Conservation (phyloP, 1,284 basidiomycete genomes). For the Trichosporon sp. region DNA sequence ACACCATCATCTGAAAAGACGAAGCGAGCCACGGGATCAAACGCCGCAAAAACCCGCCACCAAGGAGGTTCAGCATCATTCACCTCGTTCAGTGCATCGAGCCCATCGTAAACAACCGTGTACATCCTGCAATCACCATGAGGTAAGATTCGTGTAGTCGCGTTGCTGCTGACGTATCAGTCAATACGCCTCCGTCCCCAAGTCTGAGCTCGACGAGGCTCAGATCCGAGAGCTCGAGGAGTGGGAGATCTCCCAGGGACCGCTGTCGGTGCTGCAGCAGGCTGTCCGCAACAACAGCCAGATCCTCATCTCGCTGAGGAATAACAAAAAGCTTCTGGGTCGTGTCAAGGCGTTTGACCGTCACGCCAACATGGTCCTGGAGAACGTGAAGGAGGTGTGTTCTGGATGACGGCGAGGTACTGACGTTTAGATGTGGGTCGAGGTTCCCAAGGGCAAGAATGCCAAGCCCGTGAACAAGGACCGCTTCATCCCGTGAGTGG, state of each 20-base stretch:
- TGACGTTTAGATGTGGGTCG: slow-evolving; percentile 88
- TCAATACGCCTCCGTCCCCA: slow-evolving; percentile 95
- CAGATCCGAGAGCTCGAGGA: slow-evolving; percentile 95
- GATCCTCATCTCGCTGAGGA: slow-evolving; percentile 93
- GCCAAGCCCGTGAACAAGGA: slow-evolving; percentile 99
- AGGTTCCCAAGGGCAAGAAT: slow-evolving; percentile 95
- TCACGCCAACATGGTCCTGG: slow-evolving; percentile 98
- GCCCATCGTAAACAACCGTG: not conserved
- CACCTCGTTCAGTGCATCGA: not conserved
- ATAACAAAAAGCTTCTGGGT: slow-evolving; percentile 97
- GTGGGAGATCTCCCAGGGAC: slow-evolving; percentile 95
- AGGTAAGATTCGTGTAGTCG: slow-evolving; percentile 4
- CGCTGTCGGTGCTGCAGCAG: slow-evolving; percentile 95
- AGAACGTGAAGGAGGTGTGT: slow-evolving; percentile 90
- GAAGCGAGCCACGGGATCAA: slow-evolving; percentile 10
- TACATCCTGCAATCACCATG: slow-evolving; percentile 16
- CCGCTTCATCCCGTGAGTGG: slow-evolving; percentile 98
- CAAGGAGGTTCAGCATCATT: slow-evolving; percentile 1
- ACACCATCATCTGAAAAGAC: slow-evolving; percentile 15
- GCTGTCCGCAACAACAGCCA: slow-evolving; percentile 97
- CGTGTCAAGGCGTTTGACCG: slow-evolving; percentile 98
- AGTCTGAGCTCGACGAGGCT: slow-evolving; percentile 95
- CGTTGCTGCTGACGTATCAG: slow-evolving; percentile 58
- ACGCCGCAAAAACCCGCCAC: slow-evolving; percentile 19
- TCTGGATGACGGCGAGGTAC: not conserved